Conservation (phyloP, 202 grass and related monocot species). For the Panicum virgatum region DNA sequence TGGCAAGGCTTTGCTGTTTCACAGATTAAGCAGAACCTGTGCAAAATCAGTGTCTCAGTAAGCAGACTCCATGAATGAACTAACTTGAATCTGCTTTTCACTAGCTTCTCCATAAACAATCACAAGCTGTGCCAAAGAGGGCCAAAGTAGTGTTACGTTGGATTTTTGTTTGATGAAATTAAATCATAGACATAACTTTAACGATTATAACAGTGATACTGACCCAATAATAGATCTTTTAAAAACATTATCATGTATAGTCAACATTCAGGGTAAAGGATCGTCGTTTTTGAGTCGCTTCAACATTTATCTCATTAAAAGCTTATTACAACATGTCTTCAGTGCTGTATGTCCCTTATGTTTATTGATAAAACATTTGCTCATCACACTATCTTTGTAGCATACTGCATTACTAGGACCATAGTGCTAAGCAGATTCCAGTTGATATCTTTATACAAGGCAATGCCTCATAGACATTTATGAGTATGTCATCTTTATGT, state of each 20-base stretch:
- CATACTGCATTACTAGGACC: background rate
- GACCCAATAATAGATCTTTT: constrained; percentile 9
- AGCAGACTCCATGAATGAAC: background rate
- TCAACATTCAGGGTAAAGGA: constrained; percentile 2
- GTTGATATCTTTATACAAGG: constrained; percentile 19
- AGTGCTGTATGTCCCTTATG: background rate
- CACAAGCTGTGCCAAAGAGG: background rate
- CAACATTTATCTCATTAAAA: constrained; percentile 4
- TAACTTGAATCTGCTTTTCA: background rate
- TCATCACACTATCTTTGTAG: constrained; percentile 18
- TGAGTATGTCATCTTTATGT: background rate
- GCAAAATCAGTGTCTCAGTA: background rate
- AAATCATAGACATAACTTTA: background rate
- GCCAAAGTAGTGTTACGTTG: background rate
- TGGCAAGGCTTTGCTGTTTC: background rate
- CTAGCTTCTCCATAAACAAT: background rate
- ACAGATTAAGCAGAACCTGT: background rate
- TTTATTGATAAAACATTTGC: constrained; percentile 36
- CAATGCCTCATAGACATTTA: background rate
- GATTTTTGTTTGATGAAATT: background rate
- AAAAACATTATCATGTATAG: constrained; percentile 1
- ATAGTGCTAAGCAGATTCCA: background rate
- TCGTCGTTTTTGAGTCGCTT: constrained; percentile 3
- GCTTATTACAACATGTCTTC: background rate
- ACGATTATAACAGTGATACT: background rate